Base-by-base conservation (phyloP, 2,329 filamentous ascomycete genomes). In the Fusarium keratoplasticum region DNA sequence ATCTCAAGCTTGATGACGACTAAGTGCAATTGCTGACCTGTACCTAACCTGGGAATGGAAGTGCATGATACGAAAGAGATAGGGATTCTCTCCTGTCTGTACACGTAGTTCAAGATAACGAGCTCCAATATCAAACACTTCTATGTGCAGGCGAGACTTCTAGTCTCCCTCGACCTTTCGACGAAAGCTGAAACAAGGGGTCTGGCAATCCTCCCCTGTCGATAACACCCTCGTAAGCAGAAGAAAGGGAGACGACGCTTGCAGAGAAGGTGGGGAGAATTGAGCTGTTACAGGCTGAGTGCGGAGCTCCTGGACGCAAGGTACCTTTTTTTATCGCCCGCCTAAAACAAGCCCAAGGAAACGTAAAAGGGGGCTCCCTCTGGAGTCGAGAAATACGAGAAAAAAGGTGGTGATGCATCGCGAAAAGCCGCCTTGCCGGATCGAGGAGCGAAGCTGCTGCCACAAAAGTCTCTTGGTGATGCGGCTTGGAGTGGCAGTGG, bases 371-470 rank as follows among this genome's bases (percentile, higher is more conserved):
- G 71, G 71, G 55, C 42, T 47, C 42, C 27, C 60, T 68, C 54
- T 67, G 57, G 29, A 73, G 57, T 5, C 14, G 25, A 27, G 14
- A 31, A n/a, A 74, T 69, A 74, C 71, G 71, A 72, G 71, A 65
- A 60, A 66, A 74, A 58, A 74, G 29, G 18, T 42, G 47, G 61
- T 72, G 63, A 67, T 73, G 70, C 67, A 66, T 60, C 65, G 57
- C 72, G 69, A 72, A 69, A 63, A 47, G 64, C 33, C 64, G 58
- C 74, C 70, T 71, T 67, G 42, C 59, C 74, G 31, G 55, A 60
- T 75, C 22, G 13, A 74, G 68, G 47, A 31, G 38, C 58, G 16
- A 47, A 61, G 64, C 67, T 65, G 54, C 59, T 64, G 29, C 44
- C 61, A 14, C 16, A 35, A 74, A 71, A 58, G 42, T 20, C 38